Evolutionary conservation across 805 yeast species (phyloP), one percentile per base, ranked within the genome.

Genomic region (Lachancea cidri): DNA sequence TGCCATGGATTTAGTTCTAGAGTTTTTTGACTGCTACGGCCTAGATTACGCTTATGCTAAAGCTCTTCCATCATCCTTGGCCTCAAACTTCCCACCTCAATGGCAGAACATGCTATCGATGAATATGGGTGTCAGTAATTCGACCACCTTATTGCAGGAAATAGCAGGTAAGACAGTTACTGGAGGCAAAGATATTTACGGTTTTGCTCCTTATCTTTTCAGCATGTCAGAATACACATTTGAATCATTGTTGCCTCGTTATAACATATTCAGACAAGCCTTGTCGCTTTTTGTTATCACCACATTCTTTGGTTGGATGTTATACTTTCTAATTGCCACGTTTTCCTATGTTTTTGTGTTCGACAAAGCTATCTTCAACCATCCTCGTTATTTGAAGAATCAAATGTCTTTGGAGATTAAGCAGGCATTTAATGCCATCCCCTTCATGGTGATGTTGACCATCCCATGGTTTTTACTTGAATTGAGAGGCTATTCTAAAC

Each of bases 321-420:
- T 91, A 34, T 93, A 93, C 64, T 68, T 88, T 33, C 51, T 67
- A 15, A 82, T 79, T 39, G 98, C 98, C 2, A 71, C 80, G 13
- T 53, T 84, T n/a, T 80, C 95, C 8, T 93, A 85, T 62, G 51
- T 71, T 29, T 78, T 83, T 52, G 79, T 93, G 17, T 93, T 86
- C 60, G 97, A 93, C 65, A 83, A 81, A 59, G 80, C 81, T 41
- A 86, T 87, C 44, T 87, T 91, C 74, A 86, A 91, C 66, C 98
- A 93, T 64, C 98, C 98, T 45, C 77, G 96, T 62, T 91, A 86
- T 65, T 74, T 93, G 65, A 93, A 93, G 63, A 91, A 93, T 67
- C 98, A 93, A 69, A 79, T 93, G 77, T 66, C 76, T 4, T 68
- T 86, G 58, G 98, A 93, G 62, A 84, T 91, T 48, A 67, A 73